Evolutionary conservation across 805 yeast genomes (phyloP).

Genomic region (Cyberlindnera nakhonratchasimensis): DNA sequence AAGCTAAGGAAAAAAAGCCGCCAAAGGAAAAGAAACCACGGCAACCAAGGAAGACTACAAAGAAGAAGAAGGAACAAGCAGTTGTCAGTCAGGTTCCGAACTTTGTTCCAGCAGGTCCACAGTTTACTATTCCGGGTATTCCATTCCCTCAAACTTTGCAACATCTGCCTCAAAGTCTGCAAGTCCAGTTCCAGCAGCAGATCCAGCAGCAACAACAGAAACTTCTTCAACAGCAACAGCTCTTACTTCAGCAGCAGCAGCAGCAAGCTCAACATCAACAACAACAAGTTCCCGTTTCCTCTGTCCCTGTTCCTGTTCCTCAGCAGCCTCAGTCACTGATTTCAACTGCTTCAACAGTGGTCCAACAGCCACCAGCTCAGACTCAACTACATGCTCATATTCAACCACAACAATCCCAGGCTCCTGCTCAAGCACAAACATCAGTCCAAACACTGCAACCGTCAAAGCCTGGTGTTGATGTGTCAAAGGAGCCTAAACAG

Average conservation of each 20-base stretch:
- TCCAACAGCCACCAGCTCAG: neutral
- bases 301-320: neutral
- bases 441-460: neutral
- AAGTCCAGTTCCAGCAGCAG: conserved; percentile 26
- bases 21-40: conserved; percentile 27
- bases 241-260: conserved; percentile 9
- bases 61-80: conserved; percentile 27
- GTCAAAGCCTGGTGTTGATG: neutral
- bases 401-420: neutral
- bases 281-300: neutral
- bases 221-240: conserved; percentile 13
- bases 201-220: conserved; percentile 25
- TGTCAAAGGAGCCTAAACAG: conserved; percentile 11
- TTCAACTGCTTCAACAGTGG: neutral
- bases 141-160: conserved; percentile 24
- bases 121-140: conserved; percentile 17
- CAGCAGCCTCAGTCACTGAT: conserved; percentile 7
- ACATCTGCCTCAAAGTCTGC: conserved; percentile 22
- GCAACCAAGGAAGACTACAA: conserved; percentile 28
- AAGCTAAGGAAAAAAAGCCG: conserved; percentile 4
- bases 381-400: neutral
- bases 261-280: conserved; percentile 8
- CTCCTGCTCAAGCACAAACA: neutral
- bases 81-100: conserved; percentile 24
- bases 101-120: conserved; percentile 20